Percentiles rank a stretch among this genome's conserved stretches.
These are phyloP conservation scores for Pythium phragmitis DNA, from an alignment of 352 stramenopile genomes.

Conservation along the genomic window DNA sequence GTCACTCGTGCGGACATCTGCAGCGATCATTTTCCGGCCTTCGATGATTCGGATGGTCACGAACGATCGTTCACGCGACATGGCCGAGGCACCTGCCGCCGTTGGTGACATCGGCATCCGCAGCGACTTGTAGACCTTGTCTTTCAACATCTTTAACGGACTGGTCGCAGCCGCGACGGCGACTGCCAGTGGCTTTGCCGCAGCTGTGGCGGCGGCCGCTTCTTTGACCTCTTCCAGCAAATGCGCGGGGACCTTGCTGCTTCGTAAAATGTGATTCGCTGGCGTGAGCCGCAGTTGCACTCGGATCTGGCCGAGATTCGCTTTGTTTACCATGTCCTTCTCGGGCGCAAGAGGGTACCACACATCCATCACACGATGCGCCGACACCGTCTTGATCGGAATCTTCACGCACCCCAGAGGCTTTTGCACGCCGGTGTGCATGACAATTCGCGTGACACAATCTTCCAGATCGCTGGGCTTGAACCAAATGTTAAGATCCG, in stretches of 20 bases:
- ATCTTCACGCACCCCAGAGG: slow-evolving; percentile 65
- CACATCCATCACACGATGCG: slow-evolving; percentile 53
- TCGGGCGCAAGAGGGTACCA: slow-evolving; percentile 67
- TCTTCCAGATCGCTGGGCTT: slow-evolving; percentile 60
- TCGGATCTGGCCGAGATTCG: slow-evolving; percentile 53
- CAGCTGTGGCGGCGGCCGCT: slow-evolving; percentile 7
- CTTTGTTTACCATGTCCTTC: slow-evolving; percentile 68
- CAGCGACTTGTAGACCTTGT: slow-evolving; percentile 11
- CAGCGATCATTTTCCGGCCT: slow-evolving; percentile 48
- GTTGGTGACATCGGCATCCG: slow-evolving; percentile 6
- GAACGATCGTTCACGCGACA: slow-evolving; percentile 46
- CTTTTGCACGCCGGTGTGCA: slow-evolving; percentile 41
- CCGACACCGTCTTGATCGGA: slow-evolving; percentile 58
- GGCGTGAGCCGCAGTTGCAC: slow-evolving; percentile 47
- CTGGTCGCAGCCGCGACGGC: slow-evolving; percentile 2
- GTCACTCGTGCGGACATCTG: slow-evolving; percentile 50
- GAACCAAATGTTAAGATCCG: slow-evolving; percentile 67
- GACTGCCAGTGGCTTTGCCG: slow-evolving; percentile 9
- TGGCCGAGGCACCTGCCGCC: slow-evolving; percentile 16
- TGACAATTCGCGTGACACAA: slow-evolving; percentile 58
- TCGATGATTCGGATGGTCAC: slow-evolving; percentile 61
- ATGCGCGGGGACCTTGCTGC: slow-evolving; percentile 30
- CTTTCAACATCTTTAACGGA: slow-evolving; percentile 17
- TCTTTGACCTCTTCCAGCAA: slow-evolving; percentile 38
- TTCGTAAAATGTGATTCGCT: slow-evolving; percentile 35